Evolutionary conservation across 208 protist genomes (phyloP).

Genomic region (Kentomonas sorsogonicus): DNA sequence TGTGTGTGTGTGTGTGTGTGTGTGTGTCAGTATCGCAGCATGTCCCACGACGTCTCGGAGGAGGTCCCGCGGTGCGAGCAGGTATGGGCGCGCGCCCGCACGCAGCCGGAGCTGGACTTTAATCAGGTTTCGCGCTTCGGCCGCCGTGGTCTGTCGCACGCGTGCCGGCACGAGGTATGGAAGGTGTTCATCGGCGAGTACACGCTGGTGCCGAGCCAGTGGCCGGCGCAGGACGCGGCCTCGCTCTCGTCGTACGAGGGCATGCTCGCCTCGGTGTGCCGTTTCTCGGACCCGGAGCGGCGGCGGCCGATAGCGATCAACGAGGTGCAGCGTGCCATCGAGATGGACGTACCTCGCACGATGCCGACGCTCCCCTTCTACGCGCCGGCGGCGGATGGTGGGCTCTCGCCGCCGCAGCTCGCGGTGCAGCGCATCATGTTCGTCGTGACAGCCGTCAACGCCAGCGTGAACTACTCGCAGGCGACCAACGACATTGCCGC

Average conservation of each 20-base stretch:
- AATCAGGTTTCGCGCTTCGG: slow-evolving; percentile 27
- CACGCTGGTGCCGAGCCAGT: slow-evolving; percentile 18
- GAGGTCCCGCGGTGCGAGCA: too few species aligned
- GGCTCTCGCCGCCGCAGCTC: slow-evolving; percentile 55
- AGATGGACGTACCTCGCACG: slow-evolving; percentile 76
- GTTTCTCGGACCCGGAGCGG: too few species aligned
- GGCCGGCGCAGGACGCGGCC: slow-evolving; percentile 25
- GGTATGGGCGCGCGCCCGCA: too few species aligned
- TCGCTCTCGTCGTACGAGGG: slow-evolving; percentile 11
- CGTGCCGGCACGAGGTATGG: slow-evolving; percentile 41
- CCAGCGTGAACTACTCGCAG: slow-evolving; percentile 73
- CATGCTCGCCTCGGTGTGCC: slow-evolving; percentile 15
- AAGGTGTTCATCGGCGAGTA: slow-evolving; percentile 76
- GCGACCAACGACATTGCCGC: slow-evolving; percentile 82
- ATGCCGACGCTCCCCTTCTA: slow-evolving; percentile 83
- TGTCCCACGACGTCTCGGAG: too few species aligned
- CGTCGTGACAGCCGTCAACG: slow-evolving; percentile 56
- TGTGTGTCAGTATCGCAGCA: too few species aligned
- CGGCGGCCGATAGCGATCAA: too few species aligned
- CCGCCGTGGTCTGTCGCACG: slow-evolving; percentile 42
- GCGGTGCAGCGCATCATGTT: slow-evolving; percentile 64
- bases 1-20: too few species aligned
- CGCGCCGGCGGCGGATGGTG: too few species aligned
- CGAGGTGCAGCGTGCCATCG: slow-evolving; percentile 30
- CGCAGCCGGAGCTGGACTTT: slow-evolving; percentile 30